Percentiles rank a stretch among this genome's conserved stretches.
Evolutionary conservation across 345 rosid species (phyloP).

Genomic region (Citrus cavaleriei): DNA sequence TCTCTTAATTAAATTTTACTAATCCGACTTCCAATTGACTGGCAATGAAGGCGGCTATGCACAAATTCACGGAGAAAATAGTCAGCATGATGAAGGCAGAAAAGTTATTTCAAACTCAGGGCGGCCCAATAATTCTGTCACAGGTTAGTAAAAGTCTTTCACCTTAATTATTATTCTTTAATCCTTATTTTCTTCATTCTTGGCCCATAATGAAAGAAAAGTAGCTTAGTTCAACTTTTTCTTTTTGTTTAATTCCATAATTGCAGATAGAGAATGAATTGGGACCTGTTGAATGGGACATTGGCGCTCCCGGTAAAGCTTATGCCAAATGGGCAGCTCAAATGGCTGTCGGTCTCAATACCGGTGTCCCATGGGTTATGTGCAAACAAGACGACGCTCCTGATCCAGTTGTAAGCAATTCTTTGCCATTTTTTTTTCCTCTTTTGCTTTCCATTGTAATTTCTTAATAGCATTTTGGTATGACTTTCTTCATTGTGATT

Average conservation of each 20-base stretch:
- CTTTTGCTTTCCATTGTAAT: background rate
- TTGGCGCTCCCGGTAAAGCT: constrained; percentile 77
- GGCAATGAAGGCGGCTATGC: constrained; percentile 71
- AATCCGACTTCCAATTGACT: constrained; percentile 10
- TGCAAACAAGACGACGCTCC: constrained; percentile 99
- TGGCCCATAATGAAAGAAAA: background rate
- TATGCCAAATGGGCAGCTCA: constrained; percentile 82
- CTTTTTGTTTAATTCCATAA: background rate
- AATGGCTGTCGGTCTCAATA: constrained; percentile 83
- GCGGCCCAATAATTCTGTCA: constrained; percentile 96
- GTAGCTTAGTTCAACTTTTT: background rate
- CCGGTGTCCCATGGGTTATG: constrained; percentile 99
- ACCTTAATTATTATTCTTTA: background rate
- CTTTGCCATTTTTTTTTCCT: background rate
- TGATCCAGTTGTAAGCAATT: constrained; percentile 62
- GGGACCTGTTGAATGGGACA: constrained; percentile 86
- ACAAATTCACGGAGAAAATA: constrained; percentile 83
- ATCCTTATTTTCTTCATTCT: background rate
- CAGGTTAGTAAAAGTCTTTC: constrained; percentile 47
- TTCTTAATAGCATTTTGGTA: background rate
- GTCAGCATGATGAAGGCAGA: constrained; percentile 97
- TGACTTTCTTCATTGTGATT: background rate
- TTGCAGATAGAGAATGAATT: constrained; percentile 91
- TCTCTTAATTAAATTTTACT: background rate
- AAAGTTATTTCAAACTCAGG: constrained; percentile 73